phyloP scores from a whole-genome alignment of 129 eudicot genomes.

The Apium graveolens region DNA sequence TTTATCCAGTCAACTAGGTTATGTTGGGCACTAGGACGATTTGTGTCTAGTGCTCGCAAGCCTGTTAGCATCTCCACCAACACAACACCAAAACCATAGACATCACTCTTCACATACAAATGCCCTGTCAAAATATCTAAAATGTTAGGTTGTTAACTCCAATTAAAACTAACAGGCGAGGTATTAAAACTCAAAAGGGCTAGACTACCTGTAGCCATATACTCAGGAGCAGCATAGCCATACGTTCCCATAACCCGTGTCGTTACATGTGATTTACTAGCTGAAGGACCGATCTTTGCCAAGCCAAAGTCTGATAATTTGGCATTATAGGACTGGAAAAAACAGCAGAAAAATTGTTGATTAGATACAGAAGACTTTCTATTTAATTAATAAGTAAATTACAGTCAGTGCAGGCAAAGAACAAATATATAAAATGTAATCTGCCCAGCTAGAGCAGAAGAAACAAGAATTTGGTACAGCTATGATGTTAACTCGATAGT shows the following conservation, averaged over 20 bases:
- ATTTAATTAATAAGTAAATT: not conserved
- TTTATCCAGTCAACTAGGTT: conserved; percentile 68
- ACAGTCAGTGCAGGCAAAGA: not conserved
- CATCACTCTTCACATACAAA: conserved; percentile 86
- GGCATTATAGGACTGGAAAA: conserved; percentile 49
- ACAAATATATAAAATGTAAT: not conserved
- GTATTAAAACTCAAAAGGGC: not conserved
- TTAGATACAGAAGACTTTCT: not conserved
- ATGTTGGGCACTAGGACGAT: conserved; percentile 51
- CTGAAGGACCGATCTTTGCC: conserved; percentile 56
- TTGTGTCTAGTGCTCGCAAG: conserved; percentile 60
- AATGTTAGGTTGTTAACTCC: conserved; percentile 7
- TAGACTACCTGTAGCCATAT: conserved; percentile 58
- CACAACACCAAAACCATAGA: conserved; percentile 82
- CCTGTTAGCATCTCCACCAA: conserved; percentile 84
- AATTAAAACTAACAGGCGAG: not conserved
- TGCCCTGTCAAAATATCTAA: conserved; percentile 47
- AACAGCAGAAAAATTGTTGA: not conserved
- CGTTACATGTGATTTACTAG: conserved; percentile 57
- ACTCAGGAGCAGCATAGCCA: conserved; percentile 79
- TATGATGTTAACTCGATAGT: not conserved
- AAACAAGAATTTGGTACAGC: not conserved
- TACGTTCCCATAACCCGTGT: conserved; percentile 67
- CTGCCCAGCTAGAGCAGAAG: not conserved
- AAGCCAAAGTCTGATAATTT: conserved; percentile 71